Percentiles rank a stretch among this genome's conserved stretches.
Evolutionary conservation across 2,329 filamentous ascomycete species (phyloP).

Genomic region (Fusarium buxicola): DNA sequence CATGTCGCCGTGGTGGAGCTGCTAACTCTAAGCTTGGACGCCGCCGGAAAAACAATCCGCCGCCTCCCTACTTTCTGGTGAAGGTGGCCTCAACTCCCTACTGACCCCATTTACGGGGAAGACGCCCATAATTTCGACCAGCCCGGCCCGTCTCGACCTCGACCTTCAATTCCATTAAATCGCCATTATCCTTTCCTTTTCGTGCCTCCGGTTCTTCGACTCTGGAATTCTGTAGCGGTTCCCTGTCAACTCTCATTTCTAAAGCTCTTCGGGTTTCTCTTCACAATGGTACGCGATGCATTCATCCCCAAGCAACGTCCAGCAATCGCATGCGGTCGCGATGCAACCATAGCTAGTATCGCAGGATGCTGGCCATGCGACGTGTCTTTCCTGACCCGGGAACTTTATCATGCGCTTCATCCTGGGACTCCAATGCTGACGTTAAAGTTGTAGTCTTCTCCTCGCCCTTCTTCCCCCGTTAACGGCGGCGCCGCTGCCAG

Average conservation of each 20-base stretch:
- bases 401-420: not conserved
- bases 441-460: conserved; percentile 61
- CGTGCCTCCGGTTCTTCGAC: conserved; percentile 40
- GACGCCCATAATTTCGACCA: conserved; percentile 46
- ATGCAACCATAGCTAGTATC: conserved; percentile 36
- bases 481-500: conserved; percentile 68
- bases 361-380: conserved; percentile 34
- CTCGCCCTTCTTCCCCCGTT: conserved; percentile 69
- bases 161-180: conserved; percentile 43
- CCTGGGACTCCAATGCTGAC: conserved; percentile 2
- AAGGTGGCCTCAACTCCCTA: conserved; percentile 59
- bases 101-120: conserved; percentile 40
- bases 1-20: conserved; percentile 29
- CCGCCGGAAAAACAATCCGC: conserved; percentile 51
- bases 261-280: conserved; percentile 29
- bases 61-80: conserved; percentile 52
- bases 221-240: conserved; percentile 52
- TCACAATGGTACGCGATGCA: conserved; percentile 49
- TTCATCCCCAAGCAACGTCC: not conserved
- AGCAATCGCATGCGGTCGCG: conserved; percentile 39
- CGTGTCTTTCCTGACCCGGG: conserved; percentile 13
- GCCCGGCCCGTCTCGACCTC: conserved; percentile 36
- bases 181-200: conserved; percentile 38
- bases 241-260: conserved; percentile 39
- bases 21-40: conserved; percentile 18